These are phyloP conservation scores for Aphanomyces euteiches DNA, from an alignment of 352 stramenopile genomes.

Conservation along the genomic window DNA sequence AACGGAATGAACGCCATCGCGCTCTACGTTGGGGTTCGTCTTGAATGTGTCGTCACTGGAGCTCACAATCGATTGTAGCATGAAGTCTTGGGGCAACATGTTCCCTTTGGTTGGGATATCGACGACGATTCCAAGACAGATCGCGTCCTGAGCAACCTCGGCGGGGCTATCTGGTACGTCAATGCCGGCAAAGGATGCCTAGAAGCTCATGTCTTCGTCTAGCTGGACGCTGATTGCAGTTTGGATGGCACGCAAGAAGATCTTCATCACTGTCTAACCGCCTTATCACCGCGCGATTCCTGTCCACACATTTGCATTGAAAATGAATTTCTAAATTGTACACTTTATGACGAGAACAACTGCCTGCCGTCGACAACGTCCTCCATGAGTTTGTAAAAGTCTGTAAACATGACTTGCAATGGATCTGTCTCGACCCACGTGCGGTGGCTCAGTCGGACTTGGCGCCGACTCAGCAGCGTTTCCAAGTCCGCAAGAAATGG, in stretches of 20 bases:
- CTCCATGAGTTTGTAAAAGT: slow-evolving; percentile 14
- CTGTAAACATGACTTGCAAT: slow-evolving; percentile 8
- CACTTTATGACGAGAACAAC: too few species aligned
- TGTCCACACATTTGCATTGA: too few species aligned
- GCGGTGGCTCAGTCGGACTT: not conserved
- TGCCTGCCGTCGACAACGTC: not conserved
- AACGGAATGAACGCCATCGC: slow-evolving; percentile 69
- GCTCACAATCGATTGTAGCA: not conserved
- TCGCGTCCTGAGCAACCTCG: not conserved
- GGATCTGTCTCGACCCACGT: slow-evolving; percentile 1
- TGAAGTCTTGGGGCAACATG: slow-evolving; percentile 6
- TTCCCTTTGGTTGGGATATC: slow-evolving; percentile 9
- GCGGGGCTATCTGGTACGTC: slow-evolving; percentile 13
- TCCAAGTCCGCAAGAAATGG: not conserved
- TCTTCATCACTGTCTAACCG: slow-evolving; percentile 16
- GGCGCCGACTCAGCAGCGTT: not conserved
- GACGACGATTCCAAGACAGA: slow-evolving; percentile 13
- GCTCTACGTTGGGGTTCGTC: slow-evolving; percentile 63
- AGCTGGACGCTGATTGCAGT: slow-evolving; percentile 13
- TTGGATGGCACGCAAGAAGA: slow-evolving; percentile 9
- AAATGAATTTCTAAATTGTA: too few species aligned
- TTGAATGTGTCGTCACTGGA: not conserved
- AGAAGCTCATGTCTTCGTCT: not conserved
- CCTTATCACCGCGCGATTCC: not conserved
- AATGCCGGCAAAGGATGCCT: not conserved